Evolutionary conservation across 129 eudicot genomes (phyloP), one percentile per base, ranked within the genome.

Genomic region (Silybum marianum): DNA sequence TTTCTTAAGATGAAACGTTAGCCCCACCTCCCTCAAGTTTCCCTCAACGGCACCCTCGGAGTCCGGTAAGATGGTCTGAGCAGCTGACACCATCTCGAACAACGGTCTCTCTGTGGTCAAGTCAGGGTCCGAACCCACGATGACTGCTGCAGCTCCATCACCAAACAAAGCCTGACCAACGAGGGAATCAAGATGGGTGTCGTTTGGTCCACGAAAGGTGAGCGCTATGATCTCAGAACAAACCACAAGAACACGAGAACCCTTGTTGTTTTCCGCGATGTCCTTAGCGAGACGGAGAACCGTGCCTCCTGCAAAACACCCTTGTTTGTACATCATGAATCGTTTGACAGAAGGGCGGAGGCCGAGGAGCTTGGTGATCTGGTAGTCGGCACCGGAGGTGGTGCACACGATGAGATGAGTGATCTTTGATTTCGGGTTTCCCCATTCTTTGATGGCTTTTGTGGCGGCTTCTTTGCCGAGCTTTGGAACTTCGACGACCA

Each of bases 401-500:
- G 95, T 88, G 88, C 95, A 90, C 78, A 90, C 83, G 73, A 90
- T 78, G 38, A 90, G 80, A 77, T 90, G 95, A 62, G 95, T 90
- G 75, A 90, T 90, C 22, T 84, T 86, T 42, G 94, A 90, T 70
- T 90, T 90, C n/a, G 88, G 75, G 19, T 69, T 76, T 10, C 88
- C 88, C 84, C 88, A 85, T 75, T 80, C 88, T 69, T 80, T 90
- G 69, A 90, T 88, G 36, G 95, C 95, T 84, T 86, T 90, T 9
- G 76, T 79, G 54, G 95, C 95, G 14, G 92, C 95, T 80, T 90
- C 95, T 81, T 90, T 90, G 2, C 95, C 92, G 16, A 90, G 92
- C 48, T 88, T 90, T 0, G 97, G 97, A 10, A 92, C 89, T 75
- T 92, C 95, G 5, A 87, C 89, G 1, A 92, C 97, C 75, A 90